phyloP scores from a whole-genome alignment of 176 grass and related monocot species.

The Zoysia pacifica region DNA sequence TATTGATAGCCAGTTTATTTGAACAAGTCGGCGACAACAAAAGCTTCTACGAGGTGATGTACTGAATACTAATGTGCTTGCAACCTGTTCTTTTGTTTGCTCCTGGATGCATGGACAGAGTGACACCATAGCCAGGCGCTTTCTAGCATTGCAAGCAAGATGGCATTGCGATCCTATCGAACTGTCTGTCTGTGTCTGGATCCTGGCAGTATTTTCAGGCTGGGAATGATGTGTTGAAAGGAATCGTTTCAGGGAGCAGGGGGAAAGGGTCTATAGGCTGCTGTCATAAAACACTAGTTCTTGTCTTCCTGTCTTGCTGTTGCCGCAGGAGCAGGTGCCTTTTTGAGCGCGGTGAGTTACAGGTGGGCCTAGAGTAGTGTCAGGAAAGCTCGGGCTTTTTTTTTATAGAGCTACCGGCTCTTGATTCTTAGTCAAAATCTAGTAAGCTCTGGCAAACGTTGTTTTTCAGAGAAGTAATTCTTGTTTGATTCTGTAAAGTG shows the following conservation, averaged over 20 bases:
- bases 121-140: constrained; percentile 16
- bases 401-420: no score
- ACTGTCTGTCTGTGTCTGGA: constrained; percentile 10
- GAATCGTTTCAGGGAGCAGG: constrained; percentile 46
- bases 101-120: constrained; percentile 36
- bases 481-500: no score
- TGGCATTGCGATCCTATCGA: neutral
- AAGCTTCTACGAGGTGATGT: constrained; percentile 27
- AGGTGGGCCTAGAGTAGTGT: neutral
- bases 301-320: constrained; percentile 39
- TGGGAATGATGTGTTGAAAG: constrained; percentile 34
- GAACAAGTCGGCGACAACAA: no score
- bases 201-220: neutral
- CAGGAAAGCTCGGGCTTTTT: neutral
- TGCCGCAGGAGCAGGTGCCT: neutral
- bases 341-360: neutral
- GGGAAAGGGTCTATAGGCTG: constrained; percentile 15
- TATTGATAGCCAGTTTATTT: no score
- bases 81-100: constrained; percentile 10
- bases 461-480: no score
- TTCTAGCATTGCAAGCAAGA: constrained; percentile 42
- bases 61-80: constrained; percentile 1
- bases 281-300: constrained; percentile 41
- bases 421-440: no score
- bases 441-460: no score